Evolutionary conservation across 2,329 filamentous ascomycete species (phyloP).

Genomic region (Trichoderma koningiopsis): DNA sequence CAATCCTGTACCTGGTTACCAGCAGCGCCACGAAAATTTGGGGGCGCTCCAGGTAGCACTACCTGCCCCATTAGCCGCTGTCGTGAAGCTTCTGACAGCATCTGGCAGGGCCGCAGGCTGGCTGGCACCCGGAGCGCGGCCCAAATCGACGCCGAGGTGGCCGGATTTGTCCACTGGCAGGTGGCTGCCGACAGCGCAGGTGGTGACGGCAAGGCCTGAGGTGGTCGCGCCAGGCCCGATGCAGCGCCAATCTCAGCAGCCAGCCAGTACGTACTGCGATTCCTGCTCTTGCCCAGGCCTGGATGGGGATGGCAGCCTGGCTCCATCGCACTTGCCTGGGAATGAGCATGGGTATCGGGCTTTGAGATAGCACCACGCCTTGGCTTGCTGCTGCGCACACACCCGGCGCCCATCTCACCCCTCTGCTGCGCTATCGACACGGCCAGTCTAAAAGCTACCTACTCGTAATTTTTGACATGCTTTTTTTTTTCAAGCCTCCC

Average conservation of each 20-base stretch:
- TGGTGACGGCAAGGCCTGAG: constrained; percentile 10
- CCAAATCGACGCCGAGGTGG: constrained; percentile 17
- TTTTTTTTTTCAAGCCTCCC: constrained; percentile 5
- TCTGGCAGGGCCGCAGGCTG: neutral
- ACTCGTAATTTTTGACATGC: neutral
- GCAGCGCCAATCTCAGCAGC: neutral
- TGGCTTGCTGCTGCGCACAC: neutral
- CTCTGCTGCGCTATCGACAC: neutral
- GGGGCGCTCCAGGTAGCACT: constrained; percentile 9
- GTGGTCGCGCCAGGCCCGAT: neutral
- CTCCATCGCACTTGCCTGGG: constrained; percentile 8
- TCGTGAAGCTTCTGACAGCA: constrained; percentile 18
- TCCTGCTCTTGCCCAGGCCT: neutral
- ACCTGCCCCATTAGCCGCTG: neutral
- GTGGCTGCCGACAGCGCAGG: neutral
- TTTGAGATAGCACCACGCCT: constrained; percentile 8
- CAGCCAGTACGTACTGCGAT: neutral
- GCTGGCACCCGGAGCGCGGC: constrained; percentile 19
- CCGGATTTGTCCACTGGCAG: constrained; percentile 10
- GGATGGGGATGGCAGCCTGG: constrained; percentile 14
- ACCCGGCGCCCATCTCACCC: neutral
- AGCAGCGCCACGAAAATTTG: neutral
- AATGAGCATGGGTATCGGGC: constrained; percentile 25
- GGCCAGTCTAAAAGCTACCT: neutral
- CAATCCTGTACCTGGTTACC: neutral